Conservation (phyloP, 2,329 filamentous ascomycete genomes). For the Xylaria sp. region DNA sequence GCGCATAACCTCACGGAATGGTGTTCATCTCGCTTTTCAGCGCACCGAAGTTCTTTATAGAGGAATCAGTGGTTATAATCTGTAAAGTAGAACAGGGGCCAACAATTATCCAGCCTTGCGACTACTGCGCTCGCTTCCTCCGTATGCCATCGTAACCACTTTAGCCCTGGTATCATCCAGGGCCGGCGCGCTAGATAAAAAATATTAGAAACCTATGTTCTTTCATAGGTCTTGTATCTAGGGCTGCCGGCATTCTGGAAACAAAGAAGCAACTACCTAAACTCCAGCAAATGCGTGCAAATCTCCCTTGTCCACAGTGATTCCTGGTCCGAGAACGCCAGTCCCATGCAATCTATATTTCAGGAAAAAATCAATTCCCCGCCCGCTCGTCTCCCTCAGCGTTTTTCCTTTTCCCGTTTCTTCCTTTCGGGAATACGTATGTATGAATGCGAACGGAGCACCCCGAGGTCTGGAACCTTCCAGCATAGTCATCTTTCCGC, state of each 20-base stretch:
- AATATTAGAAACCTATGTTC: background rate
- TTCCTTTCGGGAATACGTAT: background rate
- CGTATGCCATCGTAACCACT: background rate
- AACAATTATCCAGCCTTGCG: background rate
- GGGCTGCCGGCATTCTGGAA: background rate
- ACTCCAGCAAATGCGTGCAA: slow-evolving; percentile 28
- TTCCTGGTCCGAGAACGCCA: slow-evolving; percentile 26
- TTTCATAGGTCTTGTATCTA: background rate
- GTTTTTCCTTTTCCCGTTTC: no score
- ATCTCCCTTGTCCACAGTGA: slow-evolving; percentile 2
- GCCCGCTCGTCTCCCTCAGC: background rate
- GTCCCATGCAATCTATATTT: slow-evolving; percentile 19
- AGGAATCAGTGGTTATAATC: background rate
- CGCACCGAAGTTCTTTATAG: background rate
- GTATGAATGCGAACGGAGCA: background rate
- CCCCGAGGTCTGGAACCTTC: background rate
- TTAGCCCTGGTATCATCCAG: no score
- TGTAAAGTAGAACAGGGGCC: background rate
- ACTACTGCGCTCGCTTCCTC: background rate
- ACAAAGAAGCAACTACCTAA: slow-evolving; percentile 6
- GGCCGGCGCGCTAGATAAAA: background rate
- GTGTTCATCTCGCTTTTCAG: background rate
- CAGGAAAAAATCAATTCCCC: background rate
- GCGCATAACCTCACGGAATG: background rate
- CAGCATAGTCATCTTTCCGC: no score